Evolutionary conservation across 2,329 filamentous ascomycete species (phyloP), one percentile per base, ranked within the genome.

Genomic region (Meredithiella fracta): DNA sequence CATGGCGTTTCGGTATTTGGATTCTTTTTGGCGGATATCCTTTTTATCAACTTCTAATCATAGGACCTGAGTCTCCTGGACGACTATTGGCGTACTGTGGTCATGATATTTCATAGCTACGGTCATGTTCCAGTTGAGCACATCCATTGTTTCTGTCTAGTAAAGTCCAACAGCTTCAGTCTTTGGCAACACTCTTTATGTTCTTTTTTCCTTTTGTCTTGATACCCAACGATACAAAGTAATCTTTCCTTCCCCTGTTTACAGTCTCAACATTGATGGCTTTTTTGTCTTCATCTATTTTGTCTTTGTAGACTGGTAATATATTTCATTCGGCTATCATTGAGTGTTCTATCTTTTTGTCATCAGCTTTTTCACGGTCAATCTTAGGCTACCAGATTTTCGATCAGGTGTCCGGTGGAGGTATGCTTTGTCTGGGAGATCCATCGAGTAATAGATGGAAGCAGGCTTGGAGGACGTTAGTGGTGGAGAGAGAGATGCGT

Each of bases 1-100:
- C 31, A 44, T 44, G 51, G 54, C 55, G 54, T 54, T 54, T 54
- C 47, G 55, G 47, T 47, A n/a, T 53, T 56, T 42, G 44, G 51
- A 22, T 42, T 31, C n/a, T 50, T 22, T 37, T 37, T 34, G 50
- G 47, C 9, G 47, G 34, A 34, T 50, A 49, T 56, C 42, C 47
- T 14, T 42, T 56, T 37, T 50, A 37, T 38, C 23, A 4, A 38
- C 23, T 25, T 52, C 7, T 8, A 9, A 44, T 42, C n/a, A 42
- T 44, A n/a, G 20, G 15, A 44, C 15, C 3, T 22, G 8, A 44
- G 40, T 44, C 29, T 34, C 29, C 29, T 34, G 29, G 11, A 11
- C 5, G 29, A 5, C 11, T 5, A 5, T 34, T 34, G 29, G 29
- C 29, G 11, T 34, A 5, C 29, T 34, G 29, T 34, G 29, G 29